Percentiles rank a stretch among this genome's conserved stretches.
Conservation (phyloP, 495 filamentous ascomycete species). For the Amphirosellinia nigrospora region DNA sequence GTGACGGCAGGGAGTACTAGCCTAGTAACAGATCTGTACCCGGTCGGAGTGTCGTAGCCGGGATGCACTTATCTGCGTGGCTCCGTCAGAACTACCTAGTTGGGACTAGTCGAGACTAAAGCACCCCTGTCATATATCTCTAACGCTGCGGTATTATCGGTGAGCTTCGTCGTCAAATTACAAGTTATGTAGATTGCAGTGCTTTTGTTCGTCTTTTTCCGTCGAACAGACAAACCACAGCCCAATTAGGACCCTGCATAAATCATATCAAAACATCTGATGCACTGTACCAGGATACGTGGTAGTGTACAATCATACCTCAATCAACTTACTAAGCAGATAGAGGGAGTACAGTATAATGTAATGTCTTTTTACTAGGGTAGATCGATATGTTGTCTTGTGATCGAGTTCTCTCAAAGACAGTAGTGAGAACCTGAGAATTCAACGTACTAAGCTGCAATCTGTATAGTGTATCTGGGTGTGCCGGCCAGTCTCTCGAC, state of each 20-base stretch:
- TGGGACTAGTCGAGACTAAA: neutral
- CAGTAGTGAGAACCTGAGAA: no score
- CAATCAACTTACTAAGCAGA: no score
- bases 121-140: slow-evolving; percentile 1
- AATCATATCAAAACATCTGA: neutral
- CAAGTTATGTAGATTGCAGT: slow-evolving; percentile 9
- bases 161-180: slow-evolving; percentile 42
- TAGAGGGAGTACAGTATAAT: no score
- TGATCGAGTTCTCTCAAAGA: no score
- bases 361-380: no score
- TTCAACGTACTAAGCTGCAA: neutral
- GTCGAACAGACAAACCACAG: neutral
- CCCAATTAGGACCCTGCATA: slow-evolving; percentile 11
- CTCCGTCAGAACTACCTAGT: slow-evolving; percentile 18
- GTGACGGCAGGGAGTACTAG: neutral
- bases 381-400: no score
- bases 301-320: no score
- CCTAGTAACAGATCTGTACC: neutral
- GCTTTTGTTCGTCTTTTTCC: neutral
- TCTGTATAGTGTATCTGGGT: neutral
- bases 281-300: neutral
- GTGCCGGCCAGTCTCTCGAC: neutral
- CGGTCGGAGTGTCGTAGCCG: slow-evolving; percentile 11
- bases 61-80: neutral
- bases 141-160: slow-evolving; percentile 34